Evolutionary conservation across 305 asterid genomes (phyloP).

Genomic region (Rubia peregrina): DNA sequence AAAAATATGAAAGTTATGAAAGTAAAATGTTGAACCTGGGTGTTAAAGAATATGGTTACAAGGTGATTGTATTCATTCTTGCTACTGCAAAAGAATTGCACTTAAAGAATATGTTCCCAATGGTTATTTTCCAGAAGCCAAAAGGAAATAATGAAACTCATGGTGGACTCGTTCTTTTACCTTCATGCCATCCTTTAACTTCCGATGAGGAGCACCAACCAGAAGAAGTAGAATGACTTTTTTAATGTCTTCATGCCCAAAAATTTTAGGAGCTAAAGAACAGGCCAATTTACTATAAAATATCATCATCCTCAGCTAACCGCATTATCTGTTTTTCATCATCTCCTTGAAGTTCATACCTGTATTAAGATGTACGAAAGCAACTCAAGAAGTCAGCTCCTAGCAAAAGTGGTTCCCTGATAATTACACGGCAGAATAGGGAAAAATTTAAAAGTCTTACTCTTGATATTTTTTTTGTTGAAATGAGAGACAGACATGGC

Average conservation of each 20-base stretch:
- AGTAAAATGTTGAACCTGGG: too few relatives aligned
- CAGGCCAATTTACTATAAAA: conserved; percentile 77
- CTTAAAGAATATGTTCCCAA: conserved; percentile 10
- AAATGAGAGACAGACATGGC: conserved; percentile 86
- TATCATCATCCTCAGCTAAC: conserved; percentile 93
- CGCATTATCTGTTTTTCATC: conserved; percentile 81
- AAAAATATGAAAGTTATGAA: too few relatives aligned
- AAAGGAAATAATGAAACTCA: conserved; percentile 1
- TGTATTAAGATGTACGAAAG: conserved; percentile 23
- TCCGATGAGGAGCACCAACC: conserved; percentile 97
- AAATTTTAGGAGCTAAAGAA: conserved; percentile 91
- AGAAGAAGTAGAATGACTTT: conserved; percentile 97
- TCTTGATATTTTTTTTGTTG: conserved; percentile 94
- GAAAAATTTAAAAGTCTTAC: conserved; percentile 36
- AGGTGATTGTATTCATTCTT: too few relatives aligned
- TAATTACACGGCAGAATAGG: background rate
- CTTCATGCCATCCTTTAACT: conserved; percentile 97
- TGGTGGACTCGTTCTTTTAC: conserved; percentile 29
- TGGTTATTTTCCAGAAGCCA: background rate
- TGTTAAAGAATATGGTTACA: too few relatives aligned
- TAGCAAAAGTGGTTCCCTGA: conserved; percentile 1
- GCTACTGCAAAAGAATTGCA: too few relatives aligned
- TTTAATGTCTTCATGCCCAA: conserved; percentile 93
- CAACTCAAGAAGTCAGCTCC: background rate
- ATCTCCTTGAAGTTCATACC: conserved; percentile 75